Evolutionary conservation across 2,329 filamentous ascomycete species (phyloP).

Genomic region (Trichoderma endophyticum): DNA sequence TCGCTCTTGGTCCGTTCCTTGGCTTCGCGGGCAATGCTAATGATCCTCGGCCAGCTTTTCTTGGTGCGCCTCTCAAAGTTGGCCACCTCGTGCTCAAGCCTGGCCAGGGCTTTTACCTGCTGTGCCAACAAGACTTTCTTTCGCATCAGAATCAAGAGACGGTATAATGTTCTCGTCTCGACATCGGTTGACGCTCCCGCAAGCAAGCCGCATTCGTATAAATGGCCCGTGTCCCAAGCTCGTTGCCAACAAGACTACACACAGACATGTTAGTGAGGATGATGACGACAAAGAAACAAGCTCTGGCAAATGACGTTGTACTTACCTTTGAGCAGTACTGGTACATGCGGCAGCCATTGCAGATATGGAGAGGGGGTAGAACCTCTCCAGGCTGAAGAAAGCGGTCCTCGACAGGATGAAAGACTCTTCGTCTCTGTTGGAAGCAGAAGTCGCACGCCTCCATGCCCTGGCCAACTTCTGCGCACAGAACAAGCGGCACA

Average conservation of each 20-base stretch:
- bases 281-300: neutral
- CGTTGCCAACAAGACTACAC: constrained; percentile 2
- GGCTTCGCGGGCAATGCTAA: neutral
- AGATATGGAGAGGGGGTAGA: neutral
- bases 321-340: constrained; percentile 16
- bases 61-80: neutral
- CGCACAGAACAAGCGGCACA: constrained; percentile 1
- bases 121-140: neutral
- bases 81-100: neutral
- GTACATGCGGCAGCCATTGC: constrained; percentile 4
- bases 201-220: constrained; percentile 12
- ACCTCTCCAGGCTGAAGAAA: neutral
- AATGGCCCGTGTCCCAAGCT: constrained; percentile 13
- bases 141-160: constrained; percentile 5
- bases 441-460: constrained; percentile 12
- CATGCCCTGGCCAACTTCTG: neutral
- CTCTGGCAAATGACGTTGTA: neutral
- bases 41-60: neutral
- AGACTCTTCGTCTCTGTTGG: neutral
- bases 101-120: neutral
- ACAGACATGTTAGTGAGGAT: neutral
- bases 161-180: neutral
- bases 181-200: neutral
- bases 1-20: constrained; percentile 6
- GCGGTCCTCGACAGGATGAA: neutral